Evolutionary conservation across 140 eudicot species (phyloP).

Genomic region (Oenanthe javanica): DNA sequence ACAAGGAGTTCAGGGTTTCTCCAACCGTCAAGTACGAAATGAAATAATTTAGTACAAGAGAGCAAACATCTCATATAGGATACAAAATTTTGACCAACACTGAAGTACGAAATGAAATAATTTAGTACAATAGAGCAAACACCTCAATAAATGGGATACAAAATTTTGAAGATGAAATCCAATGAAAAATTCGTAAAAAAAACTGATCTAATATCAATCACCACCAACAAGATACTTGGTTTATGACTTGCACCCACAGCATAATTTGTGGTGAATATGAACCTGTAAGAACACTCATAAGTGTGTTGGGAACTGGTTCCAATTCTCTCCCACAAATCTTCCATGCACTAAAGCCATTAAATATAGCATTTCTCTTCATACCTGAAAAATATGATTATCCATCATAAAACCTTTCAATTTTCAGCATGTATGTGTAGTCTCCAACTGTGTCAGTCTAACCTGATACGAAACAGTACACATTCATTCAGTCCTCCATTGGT

Average conservation of each 20-base stretch:
- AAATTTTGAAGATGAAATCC: neutral
- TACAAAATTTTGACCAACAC: neutral
- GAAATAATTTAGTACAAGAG: neutral
- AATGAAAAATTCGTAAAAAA: neutral
- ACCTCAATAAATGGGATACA: neutral
- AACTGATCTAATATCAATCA: neutral
- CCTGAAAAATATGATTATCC: neutral
- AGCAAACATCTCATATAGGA: neutral
- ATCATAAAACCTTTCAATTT: neutral
- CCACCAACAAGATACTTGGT: neutral
- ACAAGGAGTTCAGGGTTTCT: neutral
- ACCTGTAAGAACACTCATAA: neutral
- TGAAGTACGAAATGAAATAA: neutral
- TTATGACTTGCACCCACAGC: neutral
- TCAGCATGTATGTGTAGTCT: neutral
- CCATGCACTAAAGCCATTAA: neutral
- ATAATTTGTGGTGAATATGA: neutral
- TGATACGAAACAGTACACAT: neutral
- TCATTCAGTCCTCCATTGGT: conserved; percentile 68
- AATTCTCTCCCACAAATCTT: neutral
- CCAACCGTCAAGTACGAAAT: neutral
- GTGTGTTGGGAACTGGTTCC: neutral
- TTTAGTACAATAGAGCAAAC: neutral
- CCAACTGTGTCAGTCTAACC: neutral
- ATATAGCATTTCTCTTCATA: neutral